Base-by-base conservation (phyloP, 495 filamentous ascomycete species). In the Aspergillus cavernicola region DNA sequence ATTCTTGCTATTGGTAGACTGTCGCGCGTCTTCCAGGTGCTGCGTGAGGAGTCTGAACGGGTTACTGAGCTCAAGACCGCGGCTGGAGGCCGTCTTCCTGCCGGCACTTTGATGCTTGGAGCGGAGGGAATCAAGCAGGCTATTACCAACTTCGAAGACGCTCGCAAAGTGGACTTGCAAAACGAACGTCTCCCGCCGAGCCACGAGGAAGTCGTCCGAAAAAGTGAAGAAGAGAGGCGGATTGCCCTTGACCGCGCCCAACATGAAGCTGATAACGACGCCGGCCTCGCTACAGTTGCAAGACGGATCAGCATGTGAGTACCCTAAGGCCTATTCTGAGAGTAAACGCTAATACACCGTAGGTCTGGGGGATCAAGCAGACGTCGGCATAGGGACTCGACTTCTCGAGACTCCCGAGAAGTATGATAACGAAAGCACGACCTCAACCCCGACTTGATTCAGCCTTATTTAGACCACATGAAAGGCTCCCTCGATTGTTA, bases 51-150 rank as follows among this genome's bases (percentile, higher is more conserved):
- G 68, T 96, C 92, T 3, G 93, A 98, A 75, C 80, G 88, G 53
- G 91, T 98, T 49, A 96, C 91, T 33, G 93, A 98, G 70, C 83
- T 98, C 68, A 98, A 98, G 80, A 97, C 92, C 26, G 93, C 90
- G 26, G 85, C 91, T 49, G 93, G 93, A 44, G 93, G 95, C 35
- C 84, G 92, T 67, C 82, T 98, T 47, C 93, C 93, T 4, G 88
- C 92, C 11, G 93, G 93, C 45, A 98, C 95, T 18, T 83, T 98
- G 40, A 97, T 98, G 92, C 82, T 98, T 22, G 93, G 93, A 42
- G 91, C 93, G 1, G 93, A 97, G 69, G 93, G 93, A 28, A 98
- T 98, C 74, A 98, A 97, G 77, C 90, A 97, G 62, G 93, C 93
- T n/a, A 98, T 98, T 56, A 89, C 80, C 68, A 93, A 82, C 60